phyloP scores from a whole-genome alignment of 768 basidiomycete species.

The Suillus subalutaceus region DNA sequence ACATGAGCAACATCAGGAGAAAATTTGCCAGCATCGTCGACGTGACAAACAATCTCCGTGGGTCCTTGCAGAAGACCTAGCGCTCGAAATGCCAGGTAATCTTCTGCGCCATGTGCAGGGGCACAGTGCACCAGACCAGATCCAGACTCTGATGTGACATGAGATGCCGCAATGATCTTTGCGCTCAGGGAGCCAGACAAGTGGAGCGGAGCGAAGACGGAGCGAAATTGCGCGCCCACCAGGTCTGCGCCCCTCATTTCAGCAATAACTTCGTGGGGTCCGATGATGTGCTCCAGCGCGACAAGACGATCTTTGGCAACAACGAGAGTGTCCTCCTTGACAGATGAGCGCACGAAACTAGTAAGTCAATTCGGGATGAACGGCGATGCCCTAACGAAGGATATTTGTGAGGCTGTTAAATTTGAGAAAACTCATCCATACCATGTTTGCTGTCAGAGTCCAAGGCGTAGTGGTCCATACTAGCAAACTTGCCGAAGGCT shows the following conservation, averaged over 20 bases:
- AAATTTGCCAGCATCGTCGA: conserved; percentile 78
- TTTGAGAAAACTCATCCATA: conserved; percentile 35
- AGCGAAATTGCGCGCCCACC: conserved; percentile 59
- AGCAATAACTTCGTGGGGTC: conserved; percentile 20
- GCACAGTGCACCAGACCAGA: conserved; percentile 96
- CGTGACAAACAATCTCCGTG: conserved; percentile 72
- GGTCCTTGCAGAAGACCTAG: conserved; percentile 47
- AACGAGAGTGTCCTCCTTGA: conserved; percentile 39
- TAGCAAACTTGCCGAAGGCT: conserved; percentile 52
- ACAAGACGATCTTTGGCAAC: conserved; percentile 56
- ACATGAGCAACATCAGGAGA: conserved; percentile 57
- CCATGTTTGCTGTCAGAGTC: conserved; percentile 97
- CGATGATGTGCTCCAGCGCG: conserved; percentile 30
- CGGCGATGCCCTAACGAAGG: conserved; percentile 76
- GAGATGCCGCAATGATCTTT: conserved; percentile 65
- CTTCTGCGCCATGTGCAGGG: conserved; percentile 92
- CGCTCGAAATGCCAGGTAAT: conserved; percentile 77
- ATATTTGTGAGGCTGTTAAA: not conserved
- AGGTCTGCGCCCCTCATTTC: conserved; percentile 47
- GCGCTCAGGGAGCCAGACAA: conserved; percentile 20
- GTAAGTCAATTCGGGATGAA: conserved; percentile 76
- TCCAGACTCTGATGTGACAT: conserved; percentile 87
- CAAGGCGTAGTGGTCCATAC: conserved; percentile 99
- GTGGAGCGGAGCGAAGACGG: conserved; percentile 54
- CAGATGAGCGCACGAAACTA: conserved; percentile 43